These are phyloP conservation scores for Leccinum disarticulatum DNA, from an alignment of 768 basidiomycete species.

Conservation along the genomic window DNA sequence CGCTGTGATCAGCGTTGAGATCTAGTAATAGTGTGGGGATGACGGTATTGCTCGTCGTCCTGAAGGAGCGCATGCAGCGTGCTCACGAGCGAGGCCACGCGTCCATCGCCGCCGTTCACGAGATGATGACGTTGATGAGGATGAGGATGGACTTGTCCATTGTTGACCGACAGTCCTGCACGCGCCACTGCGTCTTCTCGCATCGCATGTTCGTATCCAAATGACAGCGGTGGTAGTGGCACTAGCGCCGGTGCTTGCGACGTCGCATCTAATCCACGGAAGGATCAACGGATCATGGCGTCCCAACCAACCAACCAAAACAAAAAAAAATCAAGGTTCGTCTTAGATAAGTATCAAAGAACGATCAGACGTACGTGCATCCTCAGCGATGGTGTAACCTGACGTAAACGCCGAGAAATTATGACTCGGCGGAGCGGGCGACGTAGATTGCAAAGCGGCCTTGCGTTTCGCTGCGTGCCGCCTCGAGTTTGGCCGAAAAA, in stretches of 20 bases:
- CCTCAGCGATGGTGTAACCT: slow-evolving; percentile 22
- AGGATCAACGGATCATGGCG: not conserved
- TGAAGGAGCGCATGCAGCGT: slow-evolving; percentile 38
- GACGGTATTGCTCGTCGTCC: slow-evolving; percentile 22
- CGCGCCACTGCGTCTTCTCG: not conserved
- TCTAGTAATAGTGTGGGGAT: not conserved
- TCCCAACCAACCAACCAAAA: not conserved
- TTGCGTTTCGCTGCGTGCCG: slow-evolving; percentile 28
- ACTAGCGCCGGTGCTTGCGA: not conserved
- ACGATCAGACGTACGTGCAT: slow-evolving; percentile 29
- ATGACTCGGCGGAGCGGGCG: slow-evolving; percentile 12
- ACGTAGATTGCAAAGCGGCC: slow-evolving; percentile 22
- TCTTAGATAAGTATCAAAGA: not conserved
- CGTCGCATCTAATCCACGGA: not conserved
- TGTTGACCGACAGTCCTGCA: not conserved
- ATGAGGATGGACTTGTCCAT: not conserved
- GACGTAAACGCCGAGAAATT: slow-evolving; percentile 22
- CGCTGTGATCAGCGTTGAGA: slow-evolving; percentile 14
- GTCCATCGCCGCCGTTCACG: not conserved
- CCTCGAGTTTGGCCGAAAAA: slow-evolving; percentile 32
- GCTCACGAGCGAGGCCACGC: slow-evolving; percentile 50
- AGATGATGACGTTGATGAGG: not conserved
- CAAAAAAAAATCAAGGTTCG: not conserved
- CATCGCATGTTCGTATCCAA: not conserved
- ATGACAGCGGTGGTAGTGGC: not conserved